phyloP scores from a whole-genome alignment of 1,284 basidiomycete genomes.

The Austropuccinia psidii region DNA sequence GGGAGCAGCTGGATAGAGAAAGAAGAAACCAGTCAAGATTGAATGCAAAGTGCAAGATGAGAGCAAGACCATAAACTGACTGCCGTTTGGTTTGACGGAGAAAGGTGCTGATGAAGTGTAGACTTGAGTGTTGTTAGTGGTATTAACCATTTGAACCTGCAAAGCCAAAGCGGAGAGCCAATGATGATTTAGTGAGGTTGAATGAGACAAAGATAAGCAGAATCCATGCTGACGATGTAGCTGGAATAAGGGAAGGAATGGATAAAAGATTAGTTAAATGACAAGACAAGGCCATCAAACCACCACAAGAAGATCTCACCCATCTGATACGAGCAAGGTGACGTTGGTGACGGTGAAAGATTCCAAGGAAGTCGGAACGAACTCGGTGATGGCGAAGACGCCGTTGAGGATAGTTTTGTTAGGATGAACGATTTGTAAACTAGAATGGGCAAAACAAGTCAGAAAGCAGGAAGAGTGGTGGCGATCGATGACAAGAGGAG shows the following conservation, averaged over 20 bases:
- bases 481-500: not conserved
- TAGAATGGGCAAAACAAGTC: too few species aligned
- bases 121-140: conserved; percentile 19
- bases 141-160: conserved; percentile 35
- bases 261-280: not conserved
- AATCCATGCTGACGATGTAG: too few species aligned
- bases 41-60: too few species aligned
- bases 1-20: too few species aligned
- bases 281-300: not conserved
- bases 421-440: conserved; percentile 24
- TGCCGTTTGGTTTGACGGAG: conserved; percentile 15
- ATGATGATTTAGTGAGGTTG: too few species aligned
- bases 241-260: too few species aligned
- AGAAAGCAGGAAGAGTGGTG: not conserved
- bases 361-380: conserved; percentile 9
- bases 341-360: conserved; percentile 33
- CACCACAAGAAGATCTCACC: conserved; percentile 1
- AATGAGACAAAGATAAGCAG: too few species aligned
- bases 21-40: too few species aligned
- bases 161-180: not conserved
- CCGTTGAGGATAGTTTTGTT: conserved; percentile 19
- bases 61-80: too few species aligned
- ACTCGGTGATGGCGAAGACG: conserved; percentile 29
- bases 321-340: conserved; percentile 27
- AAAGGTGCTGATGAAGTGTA: conserved; percentile 23